Percentiles rank a stretch among this genome's conserved stretches.
These are phyloP conservation scores for Xylaria sp. DNA, from an alignment of 2,329 filamentous ascomycete genomes.

Conservation along the genomic window DNA sequence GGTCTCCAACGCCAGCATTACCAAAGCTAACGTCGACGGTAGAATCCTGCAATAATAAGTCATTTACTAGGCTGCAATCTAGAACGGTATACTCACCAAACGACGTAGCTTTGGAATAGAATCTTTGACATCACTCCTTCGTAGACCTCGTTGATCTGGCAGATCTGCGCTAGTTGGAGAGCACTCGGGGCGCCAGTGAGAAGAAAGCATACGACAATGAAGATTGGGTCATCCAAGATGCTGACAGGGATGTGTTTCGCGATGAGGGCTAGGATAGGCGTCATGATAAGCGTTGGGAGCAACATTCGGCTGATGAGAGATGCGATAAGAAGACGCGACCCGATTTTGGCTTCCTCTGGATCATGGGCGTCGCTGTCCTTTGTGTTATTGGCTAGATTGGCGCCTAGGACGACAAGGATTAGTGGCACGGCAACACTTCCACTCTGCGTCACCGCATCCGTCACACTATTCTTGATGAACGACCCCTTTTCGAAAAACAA, in stretches of 20 bases:
- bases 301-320: conserved; percentile 90
- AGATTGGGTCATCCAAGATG: conserved; percentile 97
- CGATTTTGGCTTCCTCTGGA: conserved; percentile 71
- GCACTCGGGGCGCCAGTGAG: conserved; percentile 93
- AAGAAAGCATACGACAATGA: conserved; percentile 96
- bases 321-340: conserved; percentile 81
- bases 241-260: conserved; percentile 92
- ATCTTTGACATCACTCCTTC: conserved; percentile 93
- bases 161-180: conserved; percentile 95
- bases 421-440: conserved; percentile 92
- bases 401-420: conserved; percentile 92
- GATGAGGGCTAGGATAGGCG: conserved; percentile 81
- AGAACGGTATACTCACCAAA: conserved; percentile 68
- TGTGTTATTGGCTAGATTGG: conserved; percentile 92
- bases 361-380: conserved; percentile 70
- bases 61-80: neutral
- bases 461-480: conserved; percentile 92
- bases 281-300: conserved; percentile 89
- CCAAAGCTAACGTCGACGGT: conserved; percentile 86
- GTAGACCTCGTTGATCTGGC: conserved; percentile 96
- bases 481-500: conserved; percentile 89
- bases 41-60: conserved; percentile 70
- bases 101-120: conserved; percentile 94
- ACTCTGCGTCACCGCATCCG: conserved; percentile 81
- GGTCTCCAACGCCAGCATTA: conserved; percentile 90